These are phyloP conservation scores for Leccinum solheimii DNA, from an alignment of 1,284 basidiomycete genomes.

Conservation along the genomic window DNA sequence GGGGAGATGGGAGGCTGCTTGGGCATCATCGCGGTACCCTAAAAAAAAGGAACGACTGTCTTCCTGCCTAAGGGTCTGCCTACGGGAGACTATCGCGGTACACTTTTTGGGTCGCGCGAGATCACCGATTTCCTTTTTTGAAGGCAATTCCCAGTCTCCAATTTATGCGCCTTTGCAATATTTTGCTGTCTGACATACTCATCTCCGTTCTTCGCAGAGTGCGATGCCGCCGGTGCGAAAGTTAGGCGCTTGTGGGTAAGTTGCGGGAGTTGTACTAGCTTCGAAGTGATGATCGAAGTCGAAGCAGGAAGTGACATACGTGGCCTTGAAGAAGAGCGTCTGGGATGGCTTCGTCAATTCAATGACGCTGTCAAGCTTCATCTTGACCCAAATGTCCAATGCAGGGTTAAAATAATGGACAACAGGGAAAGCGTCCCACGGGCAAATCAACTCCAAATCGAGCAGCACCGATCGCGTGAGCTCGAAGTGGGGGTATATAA, in stretches of 20 bases:
- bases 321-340: neutral
- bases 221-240: neutral
- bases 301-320: neutral
- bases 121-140: neutral
- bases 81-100: neutral
- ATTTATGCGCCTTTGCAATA: neutral
- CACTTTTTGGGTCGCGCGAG: neutral
- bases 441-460: neutral
- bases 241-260: neutral
- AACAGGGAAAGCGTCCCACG: neutral
- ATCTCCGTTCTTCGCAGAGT: neutral
- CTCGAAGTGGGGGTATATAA: neutral
- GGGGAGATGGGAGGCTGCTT: too few relatives aligned
- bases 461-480: neutral
- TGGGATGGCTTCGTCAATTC: neutral
- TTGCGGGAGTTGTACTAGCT: neutral
- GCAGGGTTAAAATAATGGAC: neutral
- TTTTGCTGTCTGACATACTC: neutral
- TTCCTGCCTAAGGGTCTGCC: too few relatives aligned
- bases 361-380: neutral
- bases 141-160: neutral
- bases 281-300: neutral
- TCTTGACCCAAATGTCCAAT: neutral
- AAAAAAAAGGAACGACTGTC: too few relatives aligned
- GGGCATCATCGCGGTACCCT: neutral